Base-by-base conservation (phyloP, 1,284 basidiomycete species). In the Trichosporon ovoides region DNA sequence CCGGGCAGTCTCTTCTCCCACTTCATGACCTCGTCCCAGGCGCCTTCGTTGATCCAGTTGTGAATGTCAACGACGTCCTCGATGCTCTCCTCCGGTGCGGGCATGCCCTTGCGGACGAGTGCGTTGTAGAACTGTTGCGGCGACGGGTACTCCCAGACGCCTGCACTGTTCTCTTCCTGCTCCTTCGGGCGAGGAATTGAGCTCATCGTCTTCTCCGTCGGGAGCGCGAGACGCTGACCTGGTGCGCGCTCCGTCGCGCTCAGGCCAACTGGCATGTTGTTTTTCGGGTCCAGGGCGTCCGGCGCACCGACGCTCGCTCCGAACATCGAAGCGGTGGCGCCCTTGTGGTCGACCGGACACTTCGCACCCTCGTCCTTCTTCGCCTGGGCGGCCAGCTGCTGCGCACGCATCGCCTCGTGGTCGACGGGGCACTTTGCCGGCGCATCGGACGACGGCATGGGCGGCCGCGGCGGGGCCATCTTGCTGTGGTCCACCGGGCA, bases 41-140 rank as follows among this genome's bases (percentile, higher is more conserved):
- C 96, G 69, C 87, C 83, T 78, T 98, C 96, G 70, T 99, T 98
- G 75, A 98, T 77, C 68, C 94, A 98, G 74, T 99, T 99, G 77
- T 99, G 96, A 37, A 98, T 97, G 57, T 92, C 86, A 37, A 98
- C 96, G 89, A 99, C 97, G 49, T 86, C 91, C 74, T 95, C 93
- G 38, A 98, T 85, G 74, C 92, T 88, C 71, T 98, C 92, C 77
- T 96, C 94, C 0, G 93, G 92, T 3, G 96, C 96, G 77, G 96
- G 93, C 91, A 90, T 94, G 1, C 96, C 96, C 74, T 99, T 99
- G 65, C 94, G 82, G 14, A 91, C 90, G 7, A 99, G 83, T 0
- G 96, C 96, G 74, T 98, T 98, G 78, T 98, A 95, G 75, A 98
- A 98, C 75, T 98, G 95, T 78, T 98, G 94, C 2, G 95, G 92